A percentile compares a stretch with the other conserved stretches of the same genome.
Conservation (phyloP, 2,329 filamentous ascomycete genomes). For the Pseudophaeomoniella oleicola region DNA sequence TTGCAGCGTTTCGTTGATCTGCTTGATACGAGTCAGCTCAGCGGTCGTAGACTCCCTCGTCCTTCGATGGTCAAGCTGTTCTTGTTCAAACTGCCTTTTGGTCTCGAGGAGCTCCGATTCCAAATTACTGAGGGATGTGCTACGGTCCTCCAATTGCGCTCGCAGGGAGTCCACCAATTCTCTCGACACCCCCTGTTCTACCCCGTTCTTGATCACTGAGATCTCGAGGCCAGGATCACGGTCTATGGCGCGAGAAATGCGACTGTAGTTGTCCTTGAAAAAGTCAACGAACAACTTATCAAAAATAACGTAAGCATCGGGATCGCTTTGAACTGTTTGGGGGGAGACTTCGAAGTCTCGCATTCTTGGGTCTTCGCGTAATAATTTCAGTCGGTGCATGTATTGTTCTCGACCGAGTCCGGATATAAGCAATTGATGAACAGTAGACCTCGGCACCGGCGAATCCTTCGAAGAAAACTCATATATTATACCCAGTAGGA, state of each 20-base stretch:
- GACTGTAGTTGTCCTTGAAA: constrained; percentile 88
- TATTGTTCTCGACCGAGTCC: constrained; percentile 78
- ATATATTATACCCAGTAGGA: constrained; percentile 76
- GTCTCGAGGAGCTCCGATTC: constrained; percentile 40
- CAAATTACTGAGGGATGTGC: constrained; percentile 41
- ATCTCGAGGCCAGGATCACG: constrained; percentile 81
- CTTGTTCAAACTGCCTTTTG: constrained; percentile 48
- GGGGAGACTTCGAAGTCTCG: constrained; percentile 81
- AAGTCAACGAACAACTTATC: constrained; percentile 82
- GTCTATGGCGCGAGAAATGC: constrained; percentile 71
- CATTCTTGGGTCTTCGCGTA: constrained; percentile 64
- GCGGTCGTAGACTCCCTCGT: constrained; percentile 43
- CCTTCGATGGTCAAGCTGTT: constrained; percentile 56
- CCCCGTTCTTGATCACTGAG: constrained; percentile 60
- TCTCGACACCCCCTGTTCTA: constrained; percentile 83
- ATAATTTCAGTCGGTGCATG: constrained; percentile 61
- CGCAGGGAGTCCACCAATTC: constrained; percentile 80
- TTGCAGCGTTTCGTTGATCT: constrained; percentile 57
- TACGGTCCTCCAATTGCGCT: constrained; percentile 60
- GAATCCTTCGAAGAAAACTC: constrained; percentile 98
- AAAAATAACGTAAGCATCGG: constrained; percentile 61
- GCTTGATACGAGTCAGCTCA: constrained; percentile 45
- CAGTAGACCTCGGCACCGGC: constrained; percentile 63
- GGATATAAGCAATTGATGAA: constrained; percentile 64
- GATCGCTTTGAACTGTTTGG: constrained; percentile 44